Percentiles rank a stretch among this genome's conserved stretches.
phyloP scores from a whole-genome alignment of 495 filamentous ascomycete genomes.

The Rhizodiscina lignyota region DNA sequence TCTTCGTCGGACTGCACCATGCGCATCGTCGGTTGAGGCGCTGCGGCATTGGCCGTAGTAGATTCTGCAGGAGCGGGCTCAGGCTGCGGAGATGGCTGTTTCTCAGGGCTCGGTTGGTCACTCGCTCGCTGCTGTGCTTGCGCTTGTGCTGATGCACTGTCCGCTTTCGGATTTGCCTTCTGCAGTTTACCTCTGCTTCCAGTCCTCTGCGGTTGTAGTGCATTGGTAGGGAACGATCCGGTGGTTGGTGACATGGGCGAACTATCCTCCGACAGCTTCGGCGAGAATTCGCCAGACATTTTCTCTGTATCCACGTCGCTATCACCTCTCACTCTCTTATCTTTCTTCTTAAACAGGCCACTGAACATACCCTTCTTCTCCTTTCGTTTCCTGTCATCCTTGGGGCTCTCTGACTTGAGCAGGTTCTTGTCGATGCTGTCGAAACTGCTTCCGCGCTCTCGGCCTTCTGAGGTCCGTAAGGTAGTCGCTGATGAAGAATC shows the following conservation, averaged over 20 bases:
- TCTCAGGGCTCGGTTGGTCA: constrained; percentile 8
- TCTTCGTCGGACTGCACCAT: not conserved
- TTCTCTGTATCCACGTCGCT: constrained; percentile 43
- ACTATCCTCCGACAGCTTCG: constrained; percentile 33
- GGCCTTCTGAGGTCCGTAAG: constrained; percentile 28
- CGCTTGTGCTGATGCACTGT: constrained; percentile 1
- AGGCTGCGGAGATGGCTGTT: not conserved
- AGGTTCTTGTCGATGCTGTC: constrained; percentile 41
- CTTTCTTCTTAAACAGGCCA: constrained; percentile 87
- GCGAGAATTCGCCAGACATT: constrained; percentile 33
- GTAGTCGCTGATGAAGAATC: constrained; percentile 24
- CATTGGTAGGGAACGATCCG: constrained; percentile 16
- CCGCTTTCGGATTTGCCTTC: constrained; percentile 32
- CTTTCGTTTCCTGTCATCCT: constrained; percentile 75
- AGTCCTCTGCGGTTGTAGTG: constrained; percentile 32
- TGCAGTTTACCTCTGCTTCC: constrained; percentile 64
- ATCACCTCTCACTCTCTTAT: constrained; percentile 64
- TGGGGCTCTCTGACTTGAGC: constrained; percentile 34
- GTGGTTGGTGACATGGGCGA: constrained; percentile 10
- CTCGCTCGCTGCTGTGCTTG: constrained; percentile 6
- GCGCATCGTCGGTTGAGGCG: not conserved
- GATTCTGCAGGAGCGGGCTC: not conserved
- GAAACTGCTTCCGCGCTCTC: constrained; percentile 36
- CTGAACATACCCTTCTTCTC: constrained; percentile 92
- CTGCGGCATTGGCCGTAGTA: not conserved